phyloP scores from a whole-genome alignment of 1,139 yeast genomes.

The Hyphopichia buzzinii region DNA sequence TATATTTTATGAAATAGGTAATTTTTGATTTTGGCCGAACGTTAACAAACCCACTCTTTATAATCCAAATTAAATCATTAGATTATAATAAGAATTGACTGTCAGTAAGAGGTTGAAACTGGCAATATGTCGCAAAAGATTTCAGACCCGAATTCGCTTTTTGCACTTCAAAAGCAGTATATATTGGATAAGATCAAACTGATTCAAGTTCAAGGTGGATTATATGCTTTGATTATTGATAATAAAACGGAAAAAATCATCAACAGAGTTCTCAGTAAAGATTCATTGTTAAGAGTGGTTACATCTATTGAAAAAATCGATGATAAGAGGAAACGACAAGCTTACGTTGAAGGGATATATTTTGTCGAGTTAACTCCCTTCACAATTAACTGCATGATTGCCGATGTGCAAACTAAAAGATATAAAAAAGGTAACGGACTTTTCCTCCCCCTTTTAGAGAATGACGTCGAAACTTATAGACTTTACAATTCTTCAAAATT shows the following conservation, averaged over 20 bases:
- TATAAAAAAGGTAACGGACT: slow-evolving; percentile 41
- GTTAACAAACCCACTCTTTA: too few relatives aligned
- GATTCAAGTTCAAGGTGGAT: slow-evolving; percentile 31
- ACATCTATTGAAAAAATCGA: slow-evolving; percentile 43
- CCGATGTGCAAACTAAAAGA: slow-evolving; percentile 38
- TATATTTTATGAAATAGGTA: too few relatives aligned
- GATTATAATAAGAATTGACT: too few relatives aligned
- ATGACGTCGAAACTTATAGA: slow-evolving; percentile 21
- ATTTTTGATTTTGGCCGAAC: too few relatives aligned
- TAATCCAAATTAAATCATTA: too few relatives aligned
- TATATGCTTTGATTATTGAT: slow-evolving; percentile 41
- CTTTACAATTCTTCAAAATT: slow-evolving; percentile 29
- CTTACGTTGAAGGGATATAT: slow-evolving; percentile 43
- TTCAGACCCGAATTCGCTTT: slow-evolving; percentile 33
- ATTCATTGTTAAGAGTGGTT: slow-evolving; percentile 38
- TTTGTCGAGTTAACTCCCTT: slow-evolving; percentile 36
- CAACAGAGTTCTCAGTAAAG: slow-evolving; percentile 35
- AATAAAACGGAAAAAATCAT: slow-evolving; percentile 35
- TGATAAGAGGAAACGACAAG: slow-evolving; percentile 32
- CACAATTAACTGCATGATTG: slow-evolving; percentile 41
- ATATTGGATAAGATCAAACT: slow-evolving; percentile 33
- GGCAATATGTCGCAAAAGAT: slow-evolving; percentile 9
- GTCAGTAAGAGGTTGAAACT: too few relatives aligned
- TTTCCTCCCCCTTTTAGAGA: slow-evolving; percentile 30
- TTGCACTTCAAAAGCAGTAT: slow-evolving; percentile 35